Evolutionary conservation across 371 early-diverging fungal genomes (phyloP).

Genomic region (Gilbertella persicaria): DNA sequence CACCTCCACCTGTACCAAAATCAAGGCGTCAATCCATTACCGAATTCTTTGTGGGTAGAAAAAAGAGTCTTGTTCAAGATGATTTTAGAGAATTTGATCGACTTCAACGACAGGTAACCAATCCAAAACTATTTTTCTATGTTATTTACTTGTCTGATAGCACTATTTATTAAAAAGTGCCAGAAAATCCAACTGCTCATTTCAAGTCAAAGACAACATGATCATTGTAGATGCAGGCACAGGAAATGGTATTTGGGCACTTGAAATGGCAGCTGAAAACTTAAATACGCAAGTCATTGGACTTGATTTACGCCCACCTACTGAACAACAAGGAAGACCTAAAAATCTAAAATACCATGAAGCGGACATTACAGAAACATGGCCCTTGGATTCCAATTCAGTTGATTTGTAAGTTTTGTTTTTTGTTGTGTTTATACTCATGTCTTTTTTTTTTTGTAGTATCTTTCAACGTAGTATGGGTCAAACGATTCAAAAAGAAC

Average conservation of each 20-base stretch:
- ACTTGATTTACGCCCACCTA: conserved; percentile 50
- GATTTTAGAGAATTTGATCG: conserved; percentile 51
- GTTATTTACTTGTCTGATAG: conserved; percentile 13
- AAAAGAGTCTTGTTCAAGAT: conserved; percentile 39
- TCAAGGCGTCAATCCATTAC: conserved; percentile 49
- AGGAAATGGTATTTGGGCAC: conserved; percentile 56
- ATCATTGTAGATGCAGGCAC: conserved; percentile 54
- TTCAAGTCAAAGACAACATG: conserved; percentile 24
- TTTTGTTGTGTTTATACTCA: no score
- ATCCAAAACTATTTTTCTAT: not conserved
- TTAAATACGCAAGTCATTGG: conserved; percentile 50
- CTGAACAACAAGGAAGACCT: conserved; percentile 33
- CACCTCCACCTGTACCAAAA: conserved; percentile 14
- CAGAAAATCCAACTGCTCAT: conserved; percentile 40
- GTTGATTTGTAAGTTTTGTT: conserved; percentile 44
- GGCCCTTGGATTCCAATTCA: conserved; percentile 39
- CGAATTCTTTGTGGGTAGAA: conserved; percentile 45
- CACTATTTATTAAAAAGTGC: conserved; percentile 52
- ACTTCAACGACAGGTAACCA: conserved; percentile 45
- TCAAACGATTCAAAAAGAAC: conserved; percentile 30
- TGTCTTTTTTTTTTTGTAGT: no score
- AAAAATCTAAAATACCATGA: conserved; percentile 39
- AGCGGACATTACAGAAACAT: conserved; percentile 37
- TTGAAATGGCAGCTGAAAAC: conserved; percentile 52
- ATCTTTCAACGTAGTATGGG: conserved; percentile 50